Evolutionary conservation across 2,329 filamentous ascomycete species (phyloP).

Genomic region (Alternaria atra): DNA sequence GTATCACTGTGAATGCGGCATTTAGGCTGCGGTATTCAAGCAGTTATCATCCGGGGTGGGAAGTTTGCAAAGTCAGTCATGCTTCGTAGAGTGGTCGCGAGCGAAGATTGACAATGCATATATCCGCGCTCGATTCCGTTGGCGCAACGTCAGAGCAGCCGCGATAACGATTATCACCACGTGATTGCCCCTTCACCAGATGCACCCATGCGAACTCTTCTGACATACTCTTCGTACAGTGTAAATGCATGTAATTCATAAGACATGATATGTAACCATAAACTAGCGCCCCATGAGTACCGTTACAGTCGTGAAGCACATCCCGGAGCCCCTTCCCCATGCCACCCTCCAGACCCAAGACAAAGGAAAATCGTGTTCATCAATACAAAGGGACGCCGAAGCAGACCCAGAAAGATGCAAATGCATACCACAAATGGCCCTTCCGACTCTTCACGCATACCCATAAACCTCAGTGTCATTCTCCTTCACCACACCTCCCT

Average conservation of each 20-base stretch:
- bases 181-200: slow-evolving; percentile 11
- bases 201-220: neutral
- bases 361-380: slow-evolving; percentile 9
- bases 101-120: slow-evolving; percentile 10
- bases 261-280: slow-evolving; percentile 36
- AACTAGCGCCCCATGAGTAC: slow-evolving; percentile 9
- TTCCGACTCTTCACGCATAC: slow-evolving; percentile 15
- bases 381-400: slow-evolving; percentile 6
- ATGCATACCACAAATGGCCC: slow-evolving; percentile 7
- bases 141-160: slow-evolving; percentile 14
- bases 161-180: slow-evolving; percentile 22
- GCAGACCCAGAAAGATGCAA: slow-evolving; percentile 12
- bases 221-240: neutral
- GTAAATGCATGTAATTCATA: slow-evolving; percentile 38
- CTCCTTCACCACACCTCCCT: slow-evolving; percentile 56
- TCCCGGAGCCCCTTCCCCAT: slow-evolving; percentile 1
- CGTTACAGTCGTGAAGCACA: slow-evolving; percentile 20
- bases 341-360: slow-evolving; percentile 3
- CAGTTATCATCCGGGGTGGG: neutral
- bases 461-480: slow-evolving; percentile 49
- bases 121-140: slow-evolving; percentile 12
- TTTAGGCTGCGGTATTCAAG: neutral
- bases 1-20: slow-evolving; percentile 13
- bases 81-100: neutral
- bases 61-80: neutral